Evolutionary conservation across 371 early-diverging fungal species (phyloP).

Genomic region (Actinomortierella ambigua): DNA sequence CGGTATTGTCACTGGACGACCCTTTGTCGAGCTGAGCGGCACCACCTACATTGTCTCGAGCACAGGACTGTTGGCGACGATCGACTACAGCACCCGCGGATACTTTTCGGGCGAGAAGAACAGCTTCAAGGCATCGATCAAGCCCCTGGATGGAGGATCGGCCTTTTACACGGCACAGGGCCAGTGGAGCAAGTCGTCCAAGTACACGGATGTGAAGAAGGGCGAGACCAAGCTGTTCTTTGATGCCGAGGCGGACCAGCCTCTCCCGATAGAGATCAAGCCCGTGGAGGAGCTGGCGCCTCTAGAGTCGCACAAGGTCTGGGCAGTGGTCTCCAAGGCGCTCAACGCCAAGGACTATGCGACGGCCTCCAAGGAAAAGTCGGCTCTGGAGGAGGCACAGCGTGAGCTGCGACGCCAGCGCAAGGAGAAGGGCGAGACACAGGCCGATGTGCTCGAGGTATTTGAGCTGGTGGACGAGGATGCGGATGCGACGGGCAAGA

Average conservation of each 20-base stretch:
- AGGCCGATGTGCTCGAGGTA: constrained; percentile 48
- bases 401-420: constrained; percentile 72
- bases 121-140: constrained; percentile 74
- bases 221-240: constrained; percentile 57
- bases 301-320: constrained; percentile 76
- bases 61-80: constrained; percentile 64
- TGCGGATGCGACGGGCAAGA: constrained; percentile 19
- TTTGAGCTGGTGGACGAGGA: constrained; percentile 30
- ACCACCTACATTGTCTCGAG: constrained; percentile 71
- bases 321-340: constrained; percentile 75
- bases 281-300: constrained; percentile 64
- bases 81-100: constrained; percentile 78
- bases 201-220: constrained; percentile 55
- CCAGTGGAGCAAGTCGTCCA: constrained; percentile 71
- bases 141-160: constrained; percentile 44
- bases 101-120: constrained; percentile 85
- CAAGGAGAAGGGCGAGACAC: constrained; percentile 57
- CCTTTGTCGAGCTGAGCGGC: constrained; percentile 81
- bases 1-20: constrained; percentile 80
- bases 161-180: constrained; percentile 66
- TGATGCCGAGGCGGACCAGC: constrained; percentile 50
- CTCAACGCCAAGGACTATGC: constrained; percentile 68
- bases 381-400: constrained; percentile 76
- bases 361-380: constrained; percentile 72
- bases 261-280: constrained; percentile 29